Base-by-base conservation (phyloP, 164 flowering plant genomes). In the Stephania yunnanensis region DNA sequence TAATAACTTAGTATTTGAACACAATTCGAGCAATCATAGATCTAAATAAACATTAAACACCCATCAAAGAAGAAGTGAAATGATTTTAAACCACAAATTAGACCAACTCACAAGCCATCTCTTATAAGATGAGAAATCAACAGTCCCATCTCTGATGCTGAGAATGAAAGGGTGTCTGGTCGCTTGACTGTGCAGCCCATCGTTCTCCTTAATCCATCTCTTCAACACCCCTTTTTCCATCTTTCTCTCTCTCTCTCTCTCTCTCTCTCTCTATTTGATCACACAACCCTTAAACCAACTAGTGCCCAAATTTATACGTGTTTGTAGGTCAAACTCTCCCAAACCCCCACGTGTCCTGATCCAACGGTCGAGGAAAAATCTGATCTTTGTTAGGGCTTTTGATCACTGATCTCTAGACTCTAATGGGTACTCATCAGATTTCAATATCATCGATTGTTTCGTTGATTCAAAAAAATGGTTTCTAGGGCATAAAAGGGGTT, bases 151-250 rank as follows among this genome's bases (percentile, higher is more conserved):
- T 25, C 89, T 89, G 76, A 93, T 90, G 82, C 83, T 77, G 80
- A 84, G 88, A 68, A 88, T 87, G 73, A 92, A 87, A 77, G 94
- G 92, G 81, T 92, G 98, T 48, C 86, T 82, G 36, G 94, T 95
- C 29, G 98, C 92, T 74, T 80, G 84, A 17, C 15, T 46, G 81
- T 87, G 90, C 1, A 85, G 3, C 72, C 25, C 71, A 45, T 78
- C 82, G 82, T 94, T 91, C 79, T 90, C 87, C 77, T 66, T 85
- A 75, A 87, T 50, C 98, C 95, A 90, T 15, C 78, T 79, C 30
- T 83, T 84, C 8, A 83, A 86, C 69, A 73, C 15, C 25, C 84
- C 89, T n/a, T 58, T 70, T 3, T 13, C 63, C 9, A 61, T 78
- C 8, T 71, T 46, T 12, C 29, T 31, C 25, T 42, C 53, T 25